phyloP scores from a whole-genome alignment of 2,329 filamentous ascomycete species.

The Diaporthe capsici region DNA sequence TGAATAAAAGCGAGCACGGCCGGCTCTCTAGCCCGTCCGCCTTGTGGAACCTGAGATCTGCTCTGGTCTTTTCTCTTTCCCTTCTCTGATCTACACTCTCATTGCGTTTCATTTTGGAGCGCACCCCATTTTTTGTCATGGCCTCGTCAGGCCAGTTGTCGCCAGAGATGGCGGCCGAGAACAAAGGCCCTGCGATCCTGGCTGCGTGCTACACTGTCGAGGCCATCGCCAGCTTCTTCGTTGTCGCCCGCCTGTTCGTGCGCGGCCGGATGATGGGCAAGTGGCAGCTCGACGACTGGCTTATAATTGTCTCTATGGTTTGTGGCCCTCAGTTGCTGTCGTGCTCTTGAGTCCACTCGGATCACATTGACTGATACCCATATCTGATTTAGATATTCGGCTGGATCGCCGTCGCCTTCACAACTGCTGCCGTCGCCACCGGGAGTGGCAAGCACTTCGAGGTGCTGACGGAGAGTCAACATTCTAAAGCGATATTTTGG shows the following conservation, averaged over 20 bases:
- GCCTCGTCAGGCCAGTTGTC: constrained; percentile 26
- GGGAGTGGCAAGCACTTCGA: constrained; percentile 58
- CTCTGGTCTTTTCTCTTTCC: background rate
- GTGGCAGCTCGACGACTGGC: constrained; percentile 54
- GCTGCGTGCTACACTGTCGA: constrained; percentile 51
- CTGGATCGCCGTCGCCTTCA: constrained; percentile 52
- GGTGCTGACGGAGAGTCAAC: constrained; percentile 49
- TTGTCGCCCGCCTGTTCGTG: constrained; percentile 52
- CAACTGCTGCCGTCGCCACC: constrained; percentile 49
- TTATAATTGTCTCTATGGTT: constrained; percentile 53
- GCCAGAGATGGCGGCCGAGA: constrained; percentile 40
- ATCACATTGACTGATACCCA: background rate
- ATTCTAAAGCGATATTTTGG: constrained; percentile 52
- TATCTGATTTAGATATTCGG: constrained; percentile 48
- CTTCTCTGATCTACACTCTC: background rate
- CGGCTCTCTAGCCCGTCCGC: background rate
- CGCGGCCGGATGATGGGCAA: constrained; percentile 50
- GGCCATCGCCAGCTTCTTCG: constrained; percentile 50
- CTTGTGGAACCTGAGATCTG: constrained; percentile 24
- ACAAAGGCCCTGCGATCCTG: constrained; percentile 55
- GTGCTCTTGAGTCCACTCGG: no score
- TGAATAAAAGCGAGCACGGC: constrained; percentile 32
- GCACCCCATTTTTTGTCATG: background rate
- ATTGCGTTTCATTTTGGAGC: background rate
- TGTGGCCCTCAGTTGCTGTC: background rate